Evolutionary conservation across 352 stramenopile genomes (phyloP).

Genomic region (Globisporangium radiosum): DNA sequence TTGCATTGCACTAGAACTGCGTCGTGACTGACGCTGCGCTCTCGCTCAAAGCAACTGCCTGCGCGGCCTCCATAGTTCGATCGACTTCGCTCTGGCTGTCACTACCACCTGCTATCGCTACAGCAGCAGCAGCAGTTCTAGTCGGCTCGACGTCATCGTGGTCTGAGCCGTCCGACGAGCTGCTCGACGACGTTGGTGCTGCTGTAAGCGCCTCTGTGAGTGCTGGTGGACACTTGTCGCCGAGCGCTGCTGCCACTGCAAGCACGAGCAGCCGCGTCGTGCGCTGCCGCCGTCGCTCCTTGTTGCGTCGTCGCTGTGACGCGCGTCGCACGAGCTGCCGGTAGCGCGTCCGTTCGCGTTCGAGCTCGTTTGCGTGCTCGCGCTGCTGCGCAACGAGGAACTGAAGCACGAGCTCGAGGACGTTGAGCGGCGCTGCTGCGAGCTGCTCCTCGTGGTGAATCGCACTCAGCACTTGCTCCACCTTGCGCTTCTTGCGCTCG

Average conservation of each 20-base stretch:
- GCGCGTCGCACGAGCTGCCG: neutral
- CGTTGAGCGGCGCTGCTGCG: conserved; percentile 7
- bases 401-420: conserved; percentile 48
- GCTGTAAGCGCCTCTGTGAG: conserved; percentile 18
- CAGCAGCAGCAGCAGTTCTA: neutral
- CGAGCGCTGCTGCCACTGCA: conserved; percentile 35
- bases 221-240: conserved; percentile 18
- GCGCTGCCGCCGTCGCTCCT: conserved; percentile 23
- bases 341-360: conserved; percentile 12
- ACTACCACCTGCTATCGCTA: neutral
- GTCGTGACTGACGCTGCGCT: no score
- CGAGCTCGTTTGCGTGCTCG: conserved; percentile 25
- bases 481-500: conserved; percentile 55
- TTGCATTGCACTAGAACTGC: no score
- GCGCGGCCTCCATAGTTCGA: no score
- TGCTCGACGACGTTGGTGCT: conserved; percentile 15
- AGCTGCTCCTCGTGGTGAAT: conserved; percentile 36
- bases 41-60: no score
- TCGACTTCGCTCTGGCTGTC: neutral
- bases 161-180: conserved; percentile 18
- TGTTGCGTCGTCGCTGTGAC: conserved; percentile 19
- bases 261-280: conserved; percentile 55
- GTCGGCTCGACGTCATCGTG: neutral
- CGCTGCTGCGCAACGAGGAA: conserved; percentile 48
- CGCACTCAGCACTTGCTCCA: conserved; percentile 42